phyloP scores from a whole-genome alignment of 2,329 filamentous ascomycete species.

The Myriosclerotinia curreyana region DNA sequence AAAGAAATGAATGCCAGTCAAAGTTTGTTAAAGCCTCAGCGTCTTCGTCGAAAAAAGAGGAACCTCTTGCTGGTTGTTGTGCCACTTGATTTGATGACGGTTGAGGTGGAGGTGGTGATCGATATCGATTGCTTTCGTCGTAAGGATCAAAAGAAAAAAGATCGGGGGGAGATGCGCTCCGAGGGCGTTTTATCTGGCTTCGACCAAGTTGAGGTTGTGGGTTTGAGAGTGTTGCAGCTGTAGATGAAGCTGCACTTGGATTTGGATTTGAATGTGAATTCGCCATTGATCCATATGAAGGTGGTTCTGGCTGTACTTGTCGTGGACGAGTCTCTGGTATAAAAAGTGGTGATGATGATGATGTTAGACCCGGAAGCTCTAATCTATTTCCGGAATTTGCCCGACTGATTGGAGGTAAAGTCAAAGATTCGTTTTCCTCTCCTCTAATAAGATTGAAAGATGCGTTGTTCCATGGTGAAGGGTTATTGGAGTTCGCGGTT shows the following conservation, averaged over 20 bases:
- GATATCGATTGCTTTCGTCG: slow-evolving; percentile 1
- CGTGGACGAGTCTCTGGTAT: slow-evolving; percentile 5
- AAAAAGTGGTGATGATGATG: slow-evolving; percentile 15
- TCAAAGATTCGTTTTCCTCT: slow-evolving; percentile 12
- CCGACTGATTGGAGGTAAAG: slow-evolving; percentile 16
- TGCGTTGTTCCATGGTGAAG: slow-evolving; percentile 1
- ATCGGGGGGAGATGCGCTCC: slow-evolving; percentile 1
- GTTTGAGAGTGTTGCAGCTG: neutral
- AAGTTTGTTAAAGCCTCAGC: neutral
- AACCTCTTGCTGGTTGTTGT: neutral
- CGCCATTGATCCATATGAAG: neutral
- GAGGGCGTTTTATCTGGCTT: neutral
- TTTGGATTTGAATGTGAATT: neutral
- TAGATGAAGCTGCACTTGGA: neutral
- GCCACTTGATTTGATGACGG: neutral
- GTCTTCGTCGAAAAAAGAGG: neutral
- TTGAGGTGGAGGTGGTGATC: slow-evolving; percentile 8
- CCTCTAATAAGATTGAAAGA: neutral
- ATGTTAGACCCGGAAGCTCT: slow-evolving; percentile 5
- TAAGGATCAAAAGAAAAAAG: slow-evolving; percentile 5
- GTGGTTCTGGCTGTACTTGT: slow-evolving; percentile 1
- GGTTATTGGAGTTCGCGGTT: neutral
- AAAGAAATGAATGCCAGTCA: slow-evolving; percentile 12
- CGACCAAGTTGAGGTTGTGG: no score
- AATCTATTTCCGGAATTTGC: neutral